Evolutionary conservation across 345 rosid genomes (phyloP), one percentile per base, ranked within the genome.

Genomic region (Mangifera indica): DNA sequence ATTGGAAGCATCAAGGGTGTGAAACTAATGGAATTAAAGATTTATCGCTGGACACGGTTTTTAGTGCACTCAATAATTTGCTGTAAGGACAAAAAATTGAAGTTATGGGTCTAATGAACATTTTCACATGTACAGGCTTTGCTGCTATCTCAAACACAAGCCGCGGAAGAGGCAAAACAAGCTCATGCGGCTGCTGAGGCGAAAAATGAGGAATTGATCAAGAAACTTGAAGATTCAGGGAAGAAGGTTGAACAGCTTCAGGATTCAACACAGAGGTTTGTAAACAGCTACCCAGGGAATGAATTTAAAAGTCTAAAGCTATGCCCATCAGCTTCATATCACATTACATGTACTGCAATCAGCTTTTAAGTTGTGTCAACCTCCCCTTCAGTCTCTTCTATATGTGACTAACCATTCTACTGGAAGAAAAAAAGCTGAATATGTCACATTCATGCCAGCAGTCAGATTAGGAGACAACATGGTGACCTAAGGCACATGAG

Each of bases 221-320:
- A 85, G 85, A 92, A 91, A 76, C 89, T 94, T 69, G 85, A 81
- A 72, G 88, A 85, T 77, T 77, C 91, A 67, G 90, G 80, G 76
- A 86, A 81, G 79, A 91, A 85, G 86, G 82, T 72, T 32, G 92
- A 89, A 46, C 84, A 88, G 62, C 89, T 87, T 86, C 97, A 86
- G 78, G 97, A 88, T 74, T 88, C 88, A 60, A 81, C 86, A 48
- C 92, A 89, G 78, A 95, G 99, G 99, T 92, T 80, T 78, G 88
- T 86, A 69, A 37, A 70, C 64, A 37, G 42, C 7, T 45, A n/a
- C 56, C 52, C 55, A 70, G 26, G 46, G 26, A 45, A 52, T 29
- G 40, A 29, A 48, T 68, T 34, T 72, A 66, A 29, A 59, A 65
- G 25, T 70, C 58, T 66, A 49, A 12, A 49, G 12, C 13, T 42